Conservation (phyloP, 208 protist genomes). For the Wallacemonas sp. region DNA sequence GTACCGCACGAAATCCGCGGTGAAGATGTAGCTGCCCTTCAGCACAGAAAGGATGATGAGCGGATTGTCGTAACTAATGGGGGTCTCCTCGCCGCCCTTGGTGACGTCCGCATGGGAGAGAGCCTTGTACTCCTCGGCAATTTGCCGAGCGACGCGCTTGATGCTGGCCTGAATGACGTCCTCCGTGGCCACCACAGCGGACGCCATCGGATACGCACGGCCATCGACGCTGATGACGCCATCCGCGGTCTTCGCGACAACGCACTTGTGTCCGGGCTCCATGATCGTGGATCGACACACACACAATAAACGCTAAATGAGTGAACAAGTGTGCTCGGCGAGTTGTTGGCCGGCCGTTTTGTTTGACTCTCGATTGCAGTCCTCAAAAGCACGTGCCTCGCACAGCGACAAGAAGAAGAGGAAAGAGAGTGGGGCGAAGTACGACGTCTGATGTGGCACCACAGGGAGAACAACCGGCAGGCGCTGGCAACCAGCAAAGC, state of each 20-base stretch:
- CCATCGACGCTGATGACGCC: constrained; percentile 70
- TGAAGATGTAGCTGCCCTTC: constrained; percentile 92
- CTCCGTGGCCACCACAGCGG: constrained; percentile 68
- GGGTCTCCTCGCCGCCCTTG: constrained; percentile 23
- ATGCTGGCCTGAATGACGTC: constrained; percentile 57
- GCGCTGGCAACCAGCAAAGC: no score
- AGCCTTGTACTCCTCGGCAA: constrained; percentile 67
- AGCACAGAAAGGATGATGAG: constrained; percentile 87
- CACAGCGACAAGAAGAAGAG: no score
- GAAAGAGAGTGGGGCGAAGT: no score
- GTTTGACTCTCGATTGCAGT: no score
- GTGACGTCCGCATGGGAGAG: constrained; percentile 44
- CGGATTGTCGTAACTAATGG: constrained; percentile 76
- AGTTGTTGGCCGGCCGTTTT: no score
- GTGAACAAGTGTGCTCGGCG: no score
- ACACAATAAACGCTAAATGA: no score
- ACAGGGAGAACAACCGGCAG: no score
- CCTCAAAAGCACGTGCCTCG: no score
- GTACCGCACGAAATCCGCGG: constrained; percentile 84
- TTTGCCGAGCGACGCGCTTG: constrained; percentile 41
- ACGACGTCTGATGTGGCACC: no score
- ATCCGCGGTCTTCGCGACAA: constrained; percentile 24
- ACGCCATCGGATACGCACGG: constrained; percentile 80
- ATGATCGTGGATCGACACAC: no score
- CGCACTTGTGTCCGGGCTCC: constrained; percentile 20